Conservation (phyloP, 768 basidiomycete species). For the Rhizopogon vinicolor region DNA sequence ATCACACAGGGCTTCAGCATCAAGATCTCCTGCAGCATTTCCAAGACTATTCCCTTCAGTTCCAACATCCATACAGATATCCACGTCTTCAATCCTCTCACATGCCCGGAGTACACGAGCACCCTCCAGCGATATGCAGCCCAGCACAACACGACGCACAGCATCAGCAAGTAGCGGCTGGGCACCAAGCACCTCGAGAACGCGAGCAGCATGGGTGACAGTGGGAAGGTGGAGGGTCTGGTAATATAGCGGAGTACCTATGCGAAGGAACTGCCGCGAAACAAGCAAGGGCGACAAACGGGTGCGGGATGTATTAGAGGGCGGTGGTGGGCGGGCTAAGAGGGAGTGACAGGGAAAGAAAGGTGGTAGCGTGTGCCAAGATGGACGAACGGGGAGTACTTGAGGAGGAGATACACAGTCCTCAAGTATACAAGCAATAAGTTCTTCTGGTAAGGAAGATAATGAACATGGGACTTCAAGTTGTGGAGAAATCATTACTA, state of each 20-base stretch:
- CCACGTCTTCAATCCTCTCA: conserved; percentile 34
- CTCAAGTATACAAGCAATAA: conserved; percentile 43
- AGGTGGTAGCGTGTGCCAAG: conserved; percentile 17
- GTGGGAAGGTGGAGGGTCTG: conserved; percentile 43
- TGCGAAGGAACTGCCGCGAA: conserved; percentile 47
- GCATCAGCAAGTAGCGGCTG: conserved; percentile 33
- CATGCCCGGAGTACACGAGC: conserved; percentile 32
- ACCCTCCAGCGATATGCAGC: conserved; percentile 36
- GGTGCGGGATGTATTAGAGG: conserved; percentile 8
- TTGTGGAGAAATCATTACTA: not conserved
- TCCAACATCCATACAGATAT: conserved; percentile 27
- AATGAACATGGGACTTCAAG: conserved; percentile 9
- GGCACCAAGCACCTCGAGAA: conserved; percentile 32
- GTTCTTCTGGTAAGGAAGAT: conserved; percentile 34
- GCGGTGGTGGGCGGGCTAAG: conserved; percentile 2
- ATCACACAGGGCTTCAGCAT: conserved; percentile 34
- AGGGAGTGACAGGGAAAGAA: conserved; percentile 5
- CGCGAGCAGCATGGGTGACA: conserved; percentile 31
- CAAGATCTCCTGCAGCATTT: conserved; percentile 12
- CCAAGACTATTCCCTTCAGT: not conserved
- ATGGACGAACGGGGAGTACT: conserved; percentile 14
- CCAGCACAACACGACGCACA: conserved; percentile 39
- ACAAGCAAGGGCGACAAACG: conserved; percentile 45
- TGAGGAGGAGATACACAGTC: conserved; percentile 23
- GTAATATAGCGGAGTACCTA: conserved; percentile 56